phyloP scores from a whole-genome alignment of 1,284 basidiomycete genomes.

The Cryptococcus amylolentus region DNA sequence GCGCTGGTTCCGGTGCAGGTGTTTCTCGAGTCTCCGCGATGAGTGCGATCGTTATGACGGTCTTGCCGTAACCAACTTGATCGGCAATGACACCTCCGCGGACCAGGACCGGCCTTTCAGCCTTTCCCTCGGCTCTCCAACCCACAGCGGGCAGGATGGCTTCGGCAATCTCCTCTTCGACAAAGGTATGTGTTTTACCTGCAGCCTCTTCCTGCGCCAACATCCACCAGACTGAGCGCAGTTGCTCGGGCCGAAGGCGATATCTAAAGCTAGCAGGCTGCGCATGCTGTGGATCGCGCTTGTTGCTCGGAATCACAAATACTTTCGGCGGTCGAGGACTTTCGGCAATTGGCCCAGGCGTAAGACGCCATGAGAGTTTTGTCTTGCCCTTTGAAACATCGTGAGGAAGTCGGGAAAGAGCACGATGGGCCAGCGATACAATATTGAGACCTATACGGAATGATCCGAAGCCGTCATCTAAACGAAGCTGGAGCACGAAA shows the following conservation, averaged over 20 bases:
- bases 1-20: constrained; percentile 55
- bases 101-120: constrained; percentile 68
- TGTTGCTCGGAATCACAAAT: constrained; percentile 71
- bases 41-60: constrained; percentile 86
- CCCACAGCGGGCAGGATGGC: constrained; percentile 77
- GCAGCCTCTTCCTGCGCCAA: constrained; percentile 67
- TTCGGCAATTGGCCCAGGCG: constrained; percentile 55
- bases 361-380: constrained; percentile 71
- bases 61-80: constrained; percentile 95
- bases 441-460: constrained; percentile 85
- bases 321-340: constrained; percentile 54
- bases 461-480: constrained; percentile 63
- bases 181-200: constrained; percentile 62
- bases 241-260: constrained; percentile 74
- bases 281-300: constrained; percentile 63
- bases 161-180: constrained; percentile 92
- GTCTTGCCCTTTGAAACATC: constrained; percentile 56
- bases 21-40: constrained; percentile 62
- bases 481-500: constrained; percentile 79
- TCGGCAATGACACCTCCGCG: constrained; percentile 92
- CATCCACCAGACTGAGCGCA: constrained; percentile 93
- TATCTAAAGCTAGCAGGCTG: constrained; percentile 75
- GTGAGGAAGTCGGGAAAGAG: constrained; percentile 70
- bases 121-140: constrained; percentile 90
- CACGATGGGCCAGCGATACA: constrained; percentile 81